Evolutionary conservation across 345 rosid genomes (phyloP), one percentile per base, ranked within the genome.

Genomic region (Gossypium bickii): DNA sequence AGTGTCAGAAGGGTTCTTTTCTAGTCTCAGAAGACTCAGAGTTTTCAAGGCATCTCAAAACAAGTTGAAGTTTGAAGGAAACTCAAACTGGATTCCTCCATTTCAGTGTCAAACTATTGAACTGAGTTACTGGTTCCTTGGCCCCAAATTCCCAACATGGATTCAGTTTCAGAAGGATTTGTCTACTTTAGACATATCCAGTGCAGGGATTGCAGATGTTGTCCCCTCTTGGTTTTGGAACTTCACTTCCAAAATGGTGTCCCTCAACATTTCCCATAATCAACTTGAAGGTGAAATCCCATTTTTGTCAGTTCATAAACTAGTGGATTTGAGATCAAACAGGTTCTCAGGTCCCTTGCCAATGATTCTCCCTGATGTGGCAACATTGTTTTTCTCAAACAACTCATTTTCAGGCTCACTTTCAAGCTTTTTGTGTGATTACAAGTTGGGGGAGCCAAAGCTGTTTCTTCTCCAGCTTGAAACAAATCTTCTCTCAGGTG

Each of bases 311-410:
- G 47, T 71, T 4, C 47, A 56, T 29, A 71, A 34, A 29, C 2
- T 27, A 15, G 62, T 17, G n/a, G 74, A 71, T 55, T 71, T 71
- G 61, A 52, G 61, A 29, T 71, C 63, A 3, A 71, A 71, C 29
- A 11, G 11, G 25, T 52, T 71, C 61, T n/a, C 47, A 34, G 74
- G 74, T 20, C 29, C 62, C 12, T 29, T 71, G 48, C 74, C 74
- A n/a, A 1, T 11, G 0, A 0, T 70, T 0, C 24, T 56, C 2
- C 61, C 59, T 27, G 61, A 56, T 29, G 62, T 49, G 97, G 80
- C 91, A 94, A 45, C 84, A 69, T 51, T 86, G 76, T 67, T 78
- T 48, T 67, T 67, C 18, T 12, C 71, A 2, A 47, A 47, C 38
- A 67, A 67, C 4, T 48, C 41, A 0, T 67, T 67, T 47, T 82